Evolutionary conservation across 108 stramenopile species (phyloP).

Genomic region (Thalassiosira profunda): DNA sequence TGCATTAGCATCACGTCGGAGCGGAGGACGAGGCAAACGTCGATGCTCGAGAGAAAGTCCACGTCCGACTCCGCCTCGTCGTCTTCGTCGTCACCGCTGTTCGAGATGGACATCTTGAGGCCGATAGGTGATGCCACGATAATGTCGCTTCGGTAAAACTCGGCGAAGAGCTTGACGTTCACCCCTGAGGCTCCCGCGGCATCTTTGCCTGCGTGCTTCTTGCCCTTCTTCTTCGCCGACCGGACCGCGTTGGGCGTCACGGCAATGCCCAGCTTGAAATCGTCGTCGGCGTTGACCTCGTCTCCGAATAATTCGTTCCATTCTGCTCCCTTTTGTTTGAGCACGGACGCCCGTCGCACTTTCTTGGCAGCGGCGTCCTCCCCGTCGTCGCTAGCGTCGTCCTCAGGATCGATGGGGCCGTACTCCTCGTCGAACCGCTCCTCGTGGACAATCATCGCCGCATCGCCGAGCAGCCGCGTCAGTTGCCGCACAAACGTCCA

Average conservation of each 20-base stretch:
- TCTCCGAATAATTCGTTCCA: slow-evolving; percentile 94
- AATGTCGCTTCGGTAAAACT: slow-evolving; percentile 96
- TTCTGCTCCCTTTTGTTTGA: slow-evolving; percentile 78
- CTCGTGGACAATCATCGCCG: slow-evolving; percentile 36
- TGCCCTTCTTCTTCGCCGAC: slow-evolving; percentile 42
- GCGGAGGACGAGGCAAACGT: slow-evolving; percentile 78
- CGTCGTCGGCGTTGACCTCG: slow-evolving; percentile 91
- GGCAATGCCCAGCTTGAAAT: slow-evolving; percentile 93
- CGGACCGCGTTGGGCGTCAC: slow-evolving; percentile 74
- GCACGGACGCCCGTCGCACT: slow-evolving; percentile 25
- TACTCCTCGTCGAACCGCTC: slow-evolving; percentile 85
- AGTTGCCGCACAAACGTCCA: slow-evolving; percentile 71
- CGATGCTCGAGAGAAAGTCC: slow-evolving; percentile 94
- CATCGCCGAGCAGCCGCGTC: slow-evolving; percentile 53
- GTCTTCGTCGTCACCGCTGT: slow-evolving; percentile 57
- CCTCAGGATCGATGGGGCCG: slow-evolving; percentile 44
- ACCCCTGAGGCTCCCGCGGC: slow-evolving; percentile 45
- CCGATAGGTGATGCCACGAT: slow-evolving; percentile 94
- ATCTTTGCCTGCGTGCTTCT: slow-evolving; percentile 14
- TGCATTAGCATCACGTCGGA: slow-evolving; percentile 95
- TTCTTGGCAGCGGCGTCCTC: slow-evolving; percentile 30
- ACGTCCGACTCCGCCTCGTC: slow-evolving; percentile 55
- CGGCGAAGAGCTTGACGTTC: slow-evolving; percentile 79
- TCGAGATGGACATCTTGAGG: slow-evolving; percentile 81
- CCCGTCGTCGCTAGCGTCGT: slow-evolving; percentile 16